Base-by-base conservation (phyloP, 306 rosid genomes). In the Sechiopsis laciniata region DNA sequence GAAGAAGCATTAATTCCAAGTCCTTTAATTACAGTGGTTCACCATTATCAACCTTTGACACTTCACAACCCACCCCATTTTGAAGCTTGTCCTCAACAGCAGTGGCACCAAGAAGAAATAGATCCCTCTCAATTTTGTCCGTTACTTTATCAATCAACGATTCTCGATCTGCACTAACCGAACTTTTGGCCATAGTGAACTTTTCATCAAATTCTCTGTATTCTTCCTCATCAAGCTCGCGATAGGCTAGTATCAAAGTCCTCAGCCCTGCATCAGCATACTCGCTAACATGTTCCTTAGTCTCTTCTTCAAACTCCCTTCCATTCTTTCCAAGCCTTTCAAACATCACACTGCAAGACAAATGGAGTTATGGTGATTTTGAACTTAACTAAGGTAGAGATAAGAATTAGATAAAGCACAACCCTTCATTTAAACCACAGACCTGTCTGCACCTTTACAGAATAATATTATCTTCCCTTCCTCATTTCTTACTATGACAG, bases 61-160 rank as follows among this genome's bases (percentile, higher is more conserved):
- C 37, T 51, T 81, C 75, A 29, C 40, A 78, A 86, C 95, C 53
- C 61, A 95, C 99, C 97, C 99, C 99, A 75, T 82, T 79, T 86
- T 94, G 99, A 76, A 94, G 99, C 81, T 89, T 94, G 88, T 94
- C 99, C 87, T 94, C 99, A 21, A 94, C 96, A 57, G 99, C 97
- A 79, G 99, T 91, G 60, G 97, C 95, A 51, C 99, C 99, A 32
- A 94, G 96, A 85, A 94, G 97, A 77, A 85, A 84, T 37, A 94
- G 74, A 79, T 83, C 82, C 81, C 76, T 86, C 80, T 94, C 99
- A 32, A 91, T 77, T 50, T 78, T 84, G 42, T 94, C 97, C 35
- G 97, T 79, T 60, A 82, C 40, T 74, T 85, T 89, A 74, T 89
- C 95, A 46, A 89, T 85, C 89, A 86, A 26, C 14, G 81, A 40